phyloP scores from a whole-genome alignment of 2,329 filamentous ascomycete species.

The Gnomoniopsis smithogilvyi region DNA sequence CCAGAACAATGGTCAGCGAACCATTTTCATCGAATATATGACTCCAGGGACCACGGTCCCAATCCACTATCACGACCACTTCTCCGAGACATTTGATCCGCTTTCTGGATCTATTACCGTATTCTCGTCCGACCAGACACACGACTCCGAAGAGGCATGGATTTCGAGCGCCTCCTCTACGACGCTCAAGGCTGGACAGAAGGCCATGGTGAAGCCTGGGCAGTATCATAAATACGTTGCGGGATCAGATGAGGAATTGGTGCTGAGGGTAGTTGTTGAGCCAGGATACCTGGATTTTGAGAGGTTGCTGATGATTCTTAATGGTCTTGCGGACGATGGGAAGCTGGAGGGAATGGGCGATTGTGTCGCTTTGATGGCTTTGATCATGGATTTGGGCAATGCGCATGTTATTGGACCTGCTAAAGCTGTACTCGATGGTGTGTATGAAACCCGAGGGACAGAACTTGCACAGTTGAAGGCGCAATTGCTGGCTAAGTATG shows the following conservation, averaged over 20 bases:
- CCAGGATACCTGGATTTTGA: constrained; percentile 19
- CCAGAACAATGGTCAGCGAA: constrained; percentile 18
- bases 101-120: constrained; percentile 19
- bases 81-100: constrained; percentile 19
- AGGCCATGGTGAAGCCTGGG: constrained; percentile 7
- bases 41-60: constrained; percentile 20
- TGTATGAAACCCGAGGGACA: constrained; percentile 2
- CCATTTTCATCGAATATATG: constrained; percentile 20
- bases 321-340: constrained; percentile 18
- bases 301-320: constrained; percentile 18
- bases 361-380: constrained; percentile 15
- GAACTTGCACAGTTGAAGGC: constrained; percentile 14
- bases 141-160: constrained; percentile 2
- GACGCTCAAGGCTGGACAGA: neutral
- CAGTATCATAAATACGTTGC: constrained; percentile 17
- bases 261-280: constrained; percentile 12
- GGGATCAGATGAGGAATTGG: constrained; percentile 1
- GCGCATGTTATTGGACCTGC: constrained; percentile 17
- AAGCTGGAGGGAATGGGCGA: constrained; percentile 15
- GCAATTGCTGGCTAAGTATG: constrained; percentile 13
- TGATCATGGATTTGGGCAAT: constrained; percentile 15
- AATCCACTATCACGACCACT: constrained; percentile 18
- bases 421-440: constrained; percentile 14
- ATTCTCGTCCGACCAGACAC: constrained; percentile 8
- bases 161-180: constrained; percentile 1